Percentiles rank a stretch among this genome's conserved stretches.
These are phyloP conservation scores for Annona cherimola DNA, from an alignment of 164 flowering plant species.

Conservation along the genomic window DNA sequence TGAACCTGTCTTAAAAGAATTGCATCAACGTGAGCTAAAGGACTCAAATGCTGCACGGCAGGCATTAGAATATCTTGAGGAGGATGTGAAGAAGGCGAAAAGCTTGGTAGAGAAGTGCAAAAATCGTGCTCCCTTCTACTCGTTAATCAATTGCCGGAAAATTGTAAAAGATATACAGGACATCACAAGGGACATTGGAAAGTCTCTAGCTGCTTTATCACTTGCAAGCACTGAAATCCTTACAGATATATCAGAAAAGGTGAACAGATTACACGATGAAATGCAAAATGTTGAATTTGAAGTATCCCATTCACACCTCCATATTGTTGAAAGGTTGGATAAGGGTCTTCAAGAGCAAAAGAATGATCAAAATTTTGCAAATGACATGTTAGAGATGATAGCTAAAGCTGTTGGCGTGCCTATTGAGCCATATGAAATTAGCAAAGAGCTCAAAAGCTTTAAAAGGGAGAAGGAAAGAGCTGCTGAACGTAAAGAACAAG, in stretches of 20 bases:
- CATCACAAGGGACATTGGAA: conserved; percentile 59
- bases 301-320: conserved; percentile 43
- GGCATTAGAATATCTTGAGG: conserved; percentile 47
- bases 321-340: conserved; percentile 52
- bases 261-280: conserved; percentile 52
- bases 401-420: conserved; percentile 64
- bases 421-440: conserved; percentile 61
- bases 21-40: conserved; percentile 45
- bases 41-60: conserved; percentile 57
- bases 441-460: conserved; percentile 51
- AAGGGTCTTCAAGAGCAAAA: conserved; percentile 51
- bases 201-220: conserved; percentile 47
- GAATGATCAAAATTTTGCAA: conserved; percentile 60
- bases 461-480: conserved; percentile 66
- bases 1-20: conserved; percentile 45
- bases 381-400: conserved; percentile 60
- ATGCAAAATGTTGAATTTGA: conserved; percentile 72
- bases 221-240: conserved; percentile 58
- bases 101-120: conserved; percentile 60
- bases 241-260: conserved; percentile 49
- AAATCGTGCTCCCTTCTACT: conserved; percentile 54
- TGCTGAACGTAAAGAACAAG: conserved; percentile 46
- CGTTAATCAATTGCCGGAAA: conserved; percentile 49
- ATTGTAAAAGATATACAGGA: conserved; percentile 59
- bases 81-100: conserved; percentile 54